Base-by-base conservation (phyloP, 2,329 filamentous ascomycete species). In the Purpureocillium lavendulum region DNA sequence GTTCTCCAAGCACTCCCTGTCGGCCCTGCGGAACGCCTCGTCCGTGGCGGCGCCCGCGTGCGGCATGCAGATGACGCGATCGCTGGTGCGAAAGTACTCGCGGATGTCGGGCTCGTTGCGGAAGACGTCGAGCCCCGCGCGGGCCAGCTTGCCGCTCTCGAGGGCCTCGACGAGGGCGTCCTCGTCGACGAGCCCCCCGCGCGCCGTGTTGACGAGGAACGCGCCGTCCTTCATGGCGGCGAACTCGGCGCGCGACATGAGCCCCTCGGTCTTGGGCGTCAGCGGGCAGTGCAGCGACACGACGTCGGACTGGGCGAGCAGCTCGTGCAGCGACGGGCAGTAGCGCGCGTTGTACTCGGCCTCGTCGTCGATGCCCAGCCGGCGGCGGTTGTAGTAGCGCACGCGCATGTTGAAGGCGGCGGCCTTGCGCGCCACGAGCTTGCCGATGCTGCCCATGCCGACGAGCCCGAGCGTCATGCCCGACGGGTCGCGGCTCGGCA, bases 81-180 rank as follows among this genome's bases (percentile, higher is more conserved):
- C 61, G 36, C 60, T 64, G 6, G 49, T 54, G 16, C 47, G 38
- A 30, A 71, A 69, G 34, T 61, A 67, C 0, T 57, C 56, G 26
- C 65, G 55, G 12, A 66, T 53, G 6, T 53, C 51, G 1, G 69
- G 70, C 44, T 73, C 70, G 14, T 66, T 55, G 36, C 41, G 42
- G 30, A 70, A 67, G 1, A 71, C 69, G 44, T 74, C 70, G 30
- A 75, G 42, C 1, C 71, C 73, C 1, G 67, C 70, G 4, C 66
- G 53, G 1, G 56, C 55, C 2, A 75, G 44, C 37, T 69, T 67
- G 0, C 70, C 69, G 6, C 52, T 60, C 40, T 70, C 61, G 4
- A 76, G 46, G 0, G 69, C 71, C 10, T 55, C 49, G 6, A 70
- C 59, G 13, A 76, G 48, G 0, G 70, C 70, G 4, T 53, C 49